Evolutionary conservation across 371 early-diverging fungal genomes (phyloP), one percentile per base, ranked within the genome.

Genomic region (Lichtheimia corymbifera): DNA sequence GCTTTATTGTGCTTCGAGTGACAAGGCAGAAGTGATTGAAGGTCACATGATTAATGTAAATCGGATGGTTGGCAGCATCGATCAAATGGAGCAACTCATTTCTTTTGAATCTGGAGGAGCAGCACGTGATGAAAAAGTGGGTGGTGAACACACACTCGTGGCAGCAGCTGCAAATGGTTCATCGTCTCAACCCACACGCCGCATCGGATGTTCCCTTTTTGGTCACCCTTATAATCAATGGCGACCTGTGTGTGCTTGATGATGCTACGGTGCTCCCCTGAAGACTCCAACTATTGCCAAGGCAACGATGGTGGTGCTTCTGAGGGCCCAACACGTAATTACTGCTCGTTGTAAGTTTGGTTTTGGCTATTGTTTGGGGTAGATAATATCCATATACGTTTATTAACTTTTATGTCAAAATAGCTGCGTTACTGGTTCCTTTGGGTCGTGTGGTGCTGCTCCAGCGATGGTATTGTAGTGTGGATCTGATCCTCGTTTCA

Each of bases 1-100:
- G 79, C 79, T 0, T 70, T 94, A 53, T 73, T 97, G 17, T 5
- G 91, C 93, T 27, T 76, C 86, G 0, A 70, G 85, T 0, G 93
- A 91, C 17, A 83, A 90, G 61, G 97, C 97, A 3, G 97, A 97
- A 71, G 77, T 79, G 18, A 80, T 91, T 45, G 95, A 94, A 9
- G 81, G 88, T 12, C 85, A 84, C 28, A 96, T 96, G 97, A 93
- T 96, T 71, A 86, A 84, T n/a, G 95, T 95, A 72, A 88, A 90
- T 17, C 73, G 95, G 30, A 82, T 97, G 88, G 72, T 82, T 7
- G 97, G 93, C 17, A 85, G 86, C 30, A 93, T 97, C 59, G 97
- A 97, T 74, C 97, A 96, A 65, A 83, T 94, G 43, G 94, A 93
- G 25, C 73, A 83, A 28, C 70, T 93, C 40, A 89, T 97, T 50